These are phyloP conservation scores for Starmerella stellata DNA, from an alignment of 805 yeast species.

Conservation along the genomic window DNA sequence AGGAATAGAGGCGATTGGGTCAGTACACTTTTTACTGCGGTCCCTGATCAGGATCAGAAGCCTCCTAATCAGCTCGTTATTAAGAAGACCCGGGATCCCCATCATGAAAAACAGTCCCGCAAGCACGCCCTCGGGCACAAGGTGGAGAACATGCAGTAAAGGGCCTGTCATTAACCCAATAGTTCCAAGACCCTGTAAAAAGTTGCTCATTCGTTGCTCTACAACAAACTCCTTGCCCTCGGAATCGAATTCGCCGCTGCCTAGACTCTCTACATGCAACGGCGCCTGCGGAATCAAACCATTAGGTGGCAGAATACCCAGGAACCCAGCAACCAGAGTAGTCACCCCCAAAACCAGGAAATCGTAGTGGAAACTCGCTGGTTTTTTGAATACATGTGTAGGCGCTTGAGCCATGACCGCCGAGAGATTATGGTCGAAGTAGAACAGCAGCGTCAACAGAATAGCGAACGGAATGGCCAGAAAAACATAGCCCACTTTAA, in stretches of 20 bases:
- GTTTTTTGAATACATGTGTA: slow-evolving; percentile 64
- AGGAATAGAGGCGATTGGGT: slow-evolving; percentile 23
- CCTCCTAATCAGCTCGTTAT: slow-evolving; percentile 45
- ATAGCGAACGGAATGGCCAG: slow-evolving; percentile 87
- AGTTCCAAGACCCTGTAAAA: slow-evolving; percentile 66
- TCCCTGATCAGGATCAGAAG: slow-evolving; percentile 36
- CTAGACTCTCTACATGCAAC: slow-evolving; percentile 61
- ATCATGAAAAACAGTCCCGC: slow-evolving; percentile 85
- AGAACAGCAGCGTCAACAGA: slow-evolving; percentile 64
- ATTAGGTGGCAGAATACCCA: slow-evolving; percentile 92
- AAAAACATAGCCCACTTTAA: slow-evolving; percentile 58
- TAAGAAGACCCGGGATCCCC: slow-evolving; percentile 67
- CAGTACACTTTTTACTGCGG: slow-evolving; percentile 33
- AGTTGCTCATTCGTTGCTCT: slow-evolving; percentile 76
- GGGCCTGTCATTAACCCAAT: slow-evolving; percentile 84
- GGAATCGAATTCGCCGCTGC: slow-evolving; percentile 22
- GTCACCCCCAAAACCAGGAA: slow-evolving; percentile 66
- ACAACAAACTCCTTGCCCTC: slow-evolving; percentile 33
- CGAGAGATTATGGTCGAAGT: slow-evolving; percentile 90
- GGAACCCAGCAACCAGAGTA: slow-evolving; percentile 69
- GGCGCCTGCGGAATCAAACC: slow-evolving; percentile 97
- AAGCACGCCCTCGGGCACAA: slow-evolving; percentile 80
- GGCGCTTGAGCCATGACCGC: slow-evolving; percentile 80
- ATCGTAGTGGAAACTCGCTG: slow-evolving; percentile 87
- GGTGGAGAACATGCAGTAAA: slow-evolving; percentile 55